Percentiles rank a stretch among this genome's conserved stretches.
These are phyloP conservation scores for Coccomyxa sp. DNA, from an alignment of 139 green algal species.

Conservation along the genomic window DNA sequence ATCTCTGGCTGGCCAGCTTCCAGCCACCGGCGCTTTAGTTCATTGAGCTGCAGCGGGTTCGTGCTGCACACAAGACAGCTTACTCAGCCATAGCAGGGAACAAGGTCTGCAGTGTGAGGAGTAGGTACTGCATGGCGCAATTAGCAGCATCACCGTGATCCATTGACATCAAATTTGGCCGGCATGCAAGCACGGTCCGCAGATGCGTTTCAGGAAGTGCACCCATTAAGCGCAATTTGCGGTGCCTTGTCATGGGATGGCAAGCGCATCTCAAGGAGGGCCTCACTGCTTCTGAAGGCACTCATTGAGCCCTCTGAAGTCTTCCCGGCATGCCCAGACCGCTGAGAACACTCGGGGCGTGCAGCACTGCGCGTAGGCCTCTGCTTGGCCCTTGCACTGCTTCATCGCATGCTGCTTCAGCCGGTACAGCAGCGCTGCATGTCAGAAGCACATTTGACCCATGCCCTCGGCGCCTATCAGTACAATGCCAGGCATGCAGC, in stretches of 20 bases:
- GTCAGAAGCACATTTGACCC: background rate
- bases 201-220: background rate
- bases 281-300: slow-evolving; percentile 39
- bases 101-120: background rate
- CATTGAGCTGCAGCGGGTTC: slow-evolving; percentile 13
- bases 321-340: slow-evolving; percentile 38
- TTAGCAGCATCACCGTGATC: background rate
- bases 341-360: slow-evolving; percentile 30
- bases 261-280: too few relatives aligned
- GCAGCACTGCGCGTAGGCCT: slow-evolving; percentile 43
- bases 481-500: background rate
- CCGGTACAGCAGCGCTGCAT: slow-evolving; percentile 40
- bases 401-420: slow-evolving; percentile 28
- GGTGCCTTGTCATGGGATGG: too few relatives aligned
- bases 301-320: slow-evolving; percentile 24
- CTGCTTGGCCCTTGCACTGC: slow-evolving; percentile 5
- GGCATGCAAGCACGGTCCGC: background rate
- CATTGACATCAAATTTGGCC: background rate
- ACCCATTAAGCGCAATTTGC: background rate
- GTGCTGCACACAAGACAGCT: slow-evolving; percentile 26
- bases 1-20: slow-evolving; percentile 25
- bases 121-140: background rate
- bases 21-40: slow-evolving; percentile 45
- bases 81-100: background rate
- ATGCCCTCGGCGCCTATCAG: background rate